Percentiles rank a stretch among this genome's conserved stretches.
These are phyloP conservation scores for Fusarium pseudograminearum DNA, from an alignment of 2,329 filamentous ascomycete species.

Conservation along the genomic window DNA sequence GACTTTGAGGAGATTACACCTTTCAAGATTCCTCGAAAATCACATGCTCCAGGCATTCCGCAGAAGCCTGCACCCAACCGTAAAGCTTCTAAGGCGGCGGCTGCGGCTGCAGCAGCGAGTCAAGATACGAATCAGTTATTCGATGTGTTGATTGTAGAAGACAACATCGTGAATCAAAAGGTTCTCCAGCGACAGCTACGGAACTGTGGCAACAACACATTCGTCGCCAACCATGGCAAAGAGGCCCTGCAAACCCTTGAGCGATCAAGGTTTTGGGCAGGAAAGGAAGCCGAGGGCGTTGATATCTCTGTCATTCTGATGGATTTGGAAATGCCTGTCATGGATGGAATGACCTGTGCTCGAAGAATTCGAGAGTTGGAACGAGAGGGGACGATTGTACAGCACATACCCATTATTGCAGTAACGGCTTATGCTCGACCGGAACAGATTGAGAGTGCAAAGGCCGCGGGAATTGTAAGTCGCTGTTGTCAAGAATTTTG, in stretches of 20 bases:
- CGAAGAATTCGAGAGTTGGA: slow-evolving; percentile 77
- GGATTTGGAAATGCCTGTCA: slow-evolving; percentile 87
- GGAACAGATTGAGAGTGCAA: slow-evolving; percentile 78
- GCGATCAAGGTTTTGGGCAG: slow-evolving; percentile 67
- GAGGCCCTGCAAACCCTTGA: slow-evolving; percentile 71
- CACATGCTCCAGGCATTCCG: slow-evolving; percentile 34
- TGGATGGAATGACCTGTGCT: slow-evolving; percentile 83
- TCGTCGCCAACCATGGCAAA: slow-evolving; percentile 73
- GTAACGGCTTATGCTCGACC: slow-evolving; percentile 84
- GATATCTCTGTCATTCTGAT: slow-evolving; percentile 78
- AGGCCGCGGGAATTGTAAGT: slow-evolving; percentile 78
- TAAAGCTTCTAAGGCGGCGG: slow-evolving; percentile 17
- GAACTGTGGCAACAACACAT: slow-evolving; percentile 70
- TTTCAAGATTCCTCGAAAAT: slow-evolving; percentile 53
- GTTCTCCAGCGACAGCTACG: slow-evolving; percentile 71
- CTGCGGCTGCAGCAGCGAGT: slow-evolving; percentile 1
- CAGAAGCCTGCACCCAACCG: slow-evolving; percentile 37
- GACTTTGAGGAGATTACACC: slow-evolving; percentile 55
- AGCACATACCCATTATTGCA: slow-evolving; percentile 82
- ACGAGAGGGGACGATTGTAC: slow-evolving; percentile 67
- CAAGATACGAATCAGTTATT: slow-evolving; percentile 53
- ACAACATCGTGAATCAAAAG: slow-evolving; percentile 75
- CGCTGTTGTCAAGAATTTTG: not conserved
- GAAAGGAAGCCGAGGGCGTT: slow-evolving; percentile 59
- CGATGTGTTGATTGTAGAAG: slow-evolving; percentile 74